phyloP scores from a whole-genome alignment of 352 stramenopile species.

The Phytopythium mirpurense region DNA sequence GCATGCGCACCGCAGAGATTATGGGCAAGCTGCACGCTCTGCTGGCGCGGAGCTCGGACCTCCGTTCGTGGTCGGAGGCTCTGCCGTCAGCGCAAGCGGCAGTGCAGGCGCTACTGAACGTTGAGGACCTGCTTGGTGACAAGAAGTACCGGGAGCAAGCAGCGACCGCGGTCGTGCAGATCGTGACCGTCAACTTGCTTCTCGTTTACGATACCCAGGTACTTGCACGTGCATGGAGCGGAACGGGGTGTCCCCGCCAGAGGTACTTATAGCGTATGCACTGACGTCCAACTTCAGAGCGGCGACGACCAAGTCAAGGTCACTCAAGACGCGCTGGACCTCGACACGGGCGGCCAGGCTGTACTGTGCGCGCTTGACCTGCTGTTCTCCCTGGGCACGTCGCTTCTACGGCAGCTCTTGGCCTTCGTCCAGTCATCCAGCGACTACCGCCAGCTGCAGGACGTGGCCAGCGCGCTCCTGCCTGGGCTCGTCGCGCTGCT shows the following conservation, averaged over 20 bases:
- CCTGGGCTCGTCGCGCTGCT: constrained; percentile 32
- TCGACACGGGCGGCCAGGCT: neutral
- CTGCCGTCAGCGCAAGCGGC: neutral
- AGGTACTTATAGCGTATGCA: no score
- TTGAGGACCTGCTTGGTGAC: neutral
- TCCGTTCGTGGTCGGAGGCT: neutral
- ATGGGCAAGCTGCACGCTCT: neutral
- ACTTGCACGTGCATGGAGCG: neutral
- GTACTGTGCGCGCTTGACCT: neutral
- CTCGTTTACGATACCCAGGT: constrained; percentile 26
- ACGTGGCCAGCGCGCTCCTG: constrained; percentile 29
- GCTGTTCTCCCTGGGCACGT: neutral
- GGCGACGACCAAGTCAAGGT: neutral
- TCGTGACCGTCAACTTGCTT: constrained; percentile 26
- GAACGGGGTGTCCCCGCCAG: no score
- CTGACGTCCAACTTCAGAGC: neutral
- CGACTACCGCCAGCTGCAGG: constrained; percentile 1
- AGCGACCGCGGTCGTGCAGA: constrained; percentile 17
- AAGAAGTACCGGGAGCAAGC: constrained; percentile 3
- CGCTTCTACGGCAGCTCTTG: neutral
- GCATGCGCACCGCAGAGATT: neutral
- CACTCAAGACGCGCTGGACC: neutral
- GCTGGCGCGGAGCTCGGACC: neutral
- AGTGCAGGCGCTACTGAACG: neutral
- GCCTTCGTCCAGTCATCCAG: neutral